Evolutionary conservation across 495 filamentous ascomycete species (phyloP), one percentile per base, ranked within the genome.

Genomic region (Tuber melanosporum): DNA sequence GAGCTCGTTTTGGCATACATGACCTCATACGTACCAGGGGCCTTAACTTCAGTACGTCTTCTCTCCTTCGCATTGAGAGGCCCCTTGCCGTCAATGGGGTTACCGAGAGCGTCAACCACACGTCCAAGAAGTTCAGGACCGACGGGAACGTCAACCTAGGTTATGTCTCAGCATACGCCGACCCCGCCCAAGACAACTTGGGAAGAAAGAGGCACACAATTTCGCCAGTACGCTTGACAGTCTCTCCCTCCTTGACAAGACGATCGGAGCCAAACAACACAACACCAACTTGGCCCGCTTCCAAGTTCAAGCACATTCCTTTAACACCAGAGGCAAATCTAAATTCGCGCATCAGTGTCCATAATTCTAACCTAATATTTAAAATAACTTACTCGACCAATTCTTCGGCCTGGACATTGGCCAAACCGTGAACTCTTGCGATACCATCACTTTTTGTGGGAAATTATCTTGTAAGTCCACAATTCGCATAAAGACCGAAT

Each of bases 261-360:
- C 95, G 94, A 89, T 99, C 95, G 84, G 95, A 98, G 90, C 95
- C 95, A 89, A 99, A 99, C 82, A 99, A 91, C 90, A 99, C 95
- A 82, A 99, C 95, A 97, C 95, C 95, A 87, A 99, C 95, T 88
- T 98, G 96, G 86, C 95, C 95, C 86, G 95, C 95, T 88, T 99
- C 95, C 86, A 99, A 90, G 91, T 99, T 99, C 94, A 99, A 97
- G 92, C 96, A 98, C 95, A 99, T 99, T 86, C 95, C 95, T 91
- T 98, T 98, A 85, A 99, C 95, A 86, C 95, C 95, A 81, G 95
- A 99, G 83, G 95, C 94, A 89, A 99, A 99, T 90, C 95, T 97
- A 77, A 79, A 66, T 73, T 73, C 44, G 32, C 43, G 1, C 4
- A 20, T 73, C 12, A 45, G 75, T 79, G 71, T 79, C 70, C 81